Percentiles rank a stretch among this genome's conserved stretches.
Evolutionary conservation across 2,329 filamentous ascomycete genomes (phyloP).

Genomic region (Trichocomaceae sp.): DNA sequence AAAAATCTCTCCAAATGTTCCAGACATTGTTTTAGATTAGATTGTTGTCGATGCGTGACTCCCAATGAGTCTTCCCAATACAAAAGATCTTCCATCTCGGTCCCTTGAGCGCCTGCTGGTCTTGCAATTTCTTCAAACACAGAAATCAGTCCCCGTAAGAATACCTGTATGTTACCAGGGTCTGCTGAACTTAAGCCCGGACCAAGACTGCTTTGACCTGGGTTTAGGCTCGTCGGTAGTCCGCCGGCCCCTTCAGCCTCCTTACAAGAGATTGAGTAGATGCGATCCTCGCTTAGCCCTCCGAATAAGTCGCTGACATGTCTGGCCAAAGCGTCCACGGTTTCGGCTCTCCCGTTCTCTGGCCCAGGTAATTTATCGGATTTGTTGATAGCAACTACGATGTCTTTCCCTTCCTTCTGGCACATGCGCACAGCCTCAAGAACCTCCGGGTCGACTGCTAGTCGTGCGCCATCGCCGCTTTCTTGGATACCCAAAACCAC

Average conservation of each 20-base stretch:
- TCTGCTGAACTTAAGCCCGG: conserved; percentile 29
- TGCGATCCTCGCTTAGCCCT: conserved; percentile 38
- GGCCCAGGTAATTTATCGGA: conserved; percentile 42
- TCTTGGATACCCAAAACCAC: conserved; percentile 69
- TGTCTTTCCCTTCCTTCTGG: conserved; percentile 43
- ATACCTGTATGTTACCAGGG: conserved; percentile 59
- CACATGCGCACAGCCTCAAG: conserved; percentile 48
- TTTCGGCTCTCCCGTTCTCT: conserved; percentile 8
- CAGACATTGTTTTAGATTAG: conserved; percentile 69
- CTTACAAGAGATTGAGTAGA: conserved; percentile 67
- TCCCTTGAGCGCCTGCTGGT: conserved; percentile 29
- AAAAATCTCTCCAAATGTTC: conserved; percentile 68
- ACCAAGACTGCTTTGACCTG: not conserved
- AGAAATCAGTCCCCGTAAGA: conserved; percentile 61
- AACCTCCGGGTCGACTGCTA: conserved; percentile 51
- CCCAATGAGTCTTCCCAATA: conserved; percentile 79
- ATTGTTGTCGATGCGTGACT: conserved; percentile 81
- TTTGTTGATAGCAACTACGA: conserved; percentile 59
- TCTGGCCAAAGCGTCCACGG: conserved; percentile 27
- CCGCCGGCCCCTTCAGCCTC: conserved; percentile 39
- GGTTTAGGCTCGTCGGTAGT: conserved; percentile 2
- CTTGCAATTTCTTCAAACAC: conserved; percentile 53
- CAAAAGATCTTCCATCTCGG: conserved; percentile 36
- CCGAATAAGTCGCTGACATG: conserved; percentile 37
- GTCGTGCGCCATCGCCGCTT: conserved; percentile 23